phyloP scores from a whole-genome alignment of 805 yeast species.

The Vanderwaltozyma polyspora region DNA sequence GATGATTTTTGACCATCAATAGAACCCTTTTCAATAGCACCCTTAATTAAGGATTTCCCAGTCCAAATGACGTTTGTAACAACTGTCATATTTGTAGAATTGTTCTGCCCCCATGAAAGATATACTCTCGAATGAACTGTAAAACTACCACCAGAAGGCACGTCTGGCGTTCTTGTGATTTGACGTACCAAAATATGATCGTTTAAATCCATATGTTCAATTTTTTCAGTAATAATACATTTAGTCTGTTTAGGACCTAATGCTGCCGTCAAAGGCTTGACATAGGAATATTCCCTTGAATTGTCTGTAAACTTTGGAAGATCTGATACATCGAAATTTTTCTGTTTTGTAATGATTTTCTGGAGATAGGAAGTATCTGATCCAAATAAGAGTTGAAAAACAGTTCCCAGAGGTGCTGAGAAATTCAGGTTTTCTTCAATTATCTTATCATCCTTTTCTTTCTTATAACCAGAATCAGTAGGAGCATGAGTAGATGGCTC shows the following conservation, averaged over 20 bases:
- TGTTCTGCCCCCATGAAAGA: slow-evolving; percentile 53
- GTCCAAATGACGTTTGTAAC: slow-evolving; percentile 58
- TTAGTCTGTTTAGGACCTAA: slow-evolving; percentile 66
- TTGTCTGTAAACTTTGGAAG: slow-evolving; percentile 33
- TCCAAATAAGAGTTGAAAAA: slow-evolving; percentile 50
- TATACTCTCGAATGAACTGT: slow-evolving; percentile 48
- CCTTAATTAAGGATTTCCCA: slow-evolving; percentile 65
- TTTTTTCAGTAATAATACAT: slow-evolving; percentile 46
- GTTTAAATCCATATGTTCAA: slow-evolving; percentile 39
- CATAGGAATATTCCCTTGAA: slow-evolving; percentile 42
- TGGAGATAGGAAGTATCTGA: slow-evolving; percentile 40
- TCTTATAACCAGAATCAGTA: slow-evolving; percentile 33
- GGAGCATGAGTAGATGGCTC: slow-evolving; percentile 35
- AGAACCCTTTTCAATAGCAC: slow-evolving; percentile 66
- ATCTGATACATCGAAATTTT: slow-evolving; percentile 47
- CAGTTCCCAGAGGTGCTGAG: slow-evolving; percentile 57
- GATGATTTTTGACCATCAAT: slow-evolving; percentile 64
- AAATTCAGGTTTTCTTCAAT: slow-evolving; percentile 39
- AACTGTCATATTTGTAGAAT: slow-evolving; percentile 42
- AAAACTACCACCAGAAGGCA: slow-evolving; percentile 64
- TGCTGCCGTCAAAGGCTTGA: slow-evolving; percentile 48
- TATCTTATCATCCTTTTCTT: slow-evolving; percentile 40
- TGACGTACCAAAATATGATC: slow-evolving; percentile 36
- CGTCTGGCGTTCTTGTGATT: slow-evolving; percentile 56
- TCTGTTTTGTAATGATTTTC: slow-evolving; percentile 42